Percentiles rank a stretch among this genome's conserved stretches.
Evolutionary conservation across 768 basidiomycete genomes (phyloP).

Genomic region (Cystoderma amianthinum): DNA sequence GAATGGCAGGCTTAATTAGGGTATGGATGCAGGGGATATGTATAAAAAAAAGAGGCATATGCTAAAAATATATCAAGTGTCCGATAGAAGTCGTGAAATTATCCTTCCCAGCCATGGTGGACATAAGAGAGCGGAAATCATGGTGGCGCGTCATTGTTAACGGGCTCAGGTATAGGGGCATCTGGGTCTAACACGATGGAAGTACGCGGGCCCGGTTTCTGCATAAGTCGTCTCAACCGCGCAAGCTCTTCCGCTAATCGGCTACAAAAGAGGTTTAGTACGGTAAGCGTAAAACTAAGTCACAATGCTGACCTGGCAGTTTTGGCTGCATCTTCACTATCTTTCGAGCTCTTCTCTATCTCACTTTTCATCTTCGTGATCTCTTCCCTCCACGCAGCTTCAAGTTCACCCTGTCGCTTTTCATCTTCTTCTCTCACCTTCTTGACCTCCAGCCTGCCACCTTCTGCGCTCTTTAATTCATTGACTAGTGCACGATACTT

Average conservation of each 20-base stretch:
- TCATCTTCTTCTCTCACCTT: slow-evolving; percentile 42
- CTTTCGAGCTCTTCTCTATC: slow-evolving; percentile 44
- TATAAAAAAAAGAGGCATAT: no score
- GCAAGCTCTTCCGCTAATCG: slow-evolving; percentile 56
- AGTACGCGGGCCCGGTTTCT: slow-evolving; percentile 30
- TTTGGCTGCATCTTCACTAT: slow-evolving; percentile 48
- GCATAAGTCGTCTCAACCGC: slow-evolving; percentile 70
- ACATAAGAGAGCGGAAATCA: background rate
- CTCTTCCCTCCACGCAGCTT: slow-evolving; percentile 53
- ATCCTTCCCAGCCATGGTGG: no score
- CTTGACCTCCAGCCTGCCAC: slow-evolving; percentile 37
- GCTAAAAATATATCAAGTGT: no score
- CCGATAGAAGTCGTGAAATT: no score
- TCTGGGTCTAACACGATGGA: background rate
- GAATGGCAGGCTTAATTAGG: no score
- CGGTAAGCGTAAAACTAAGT: slow-evolving; percentile 3
- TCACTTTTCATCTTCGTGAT: slow-evolving; percentile 44
- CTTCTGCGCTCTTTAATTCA: slow-evolving; percentile 50
- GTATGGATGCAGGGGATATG: background rate
- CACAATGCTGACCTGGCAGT: slow-evolving; percentile 53
- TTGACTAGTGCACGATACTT: slow-evolving; percentile 64
- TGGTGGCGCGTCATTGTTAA: background rate
- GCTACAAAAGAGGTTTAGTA: slow-evolving; percentile 23
- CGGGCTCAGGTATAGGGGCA: slow-evolving; percentile 1
- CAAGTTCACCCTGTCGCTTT: slow-evolving; percentile 46